These are phyloP conservation scores for Flaveria linearis DNA, from an alignment of 129 eudicot species.

Conservation along the genomic window DNA sequence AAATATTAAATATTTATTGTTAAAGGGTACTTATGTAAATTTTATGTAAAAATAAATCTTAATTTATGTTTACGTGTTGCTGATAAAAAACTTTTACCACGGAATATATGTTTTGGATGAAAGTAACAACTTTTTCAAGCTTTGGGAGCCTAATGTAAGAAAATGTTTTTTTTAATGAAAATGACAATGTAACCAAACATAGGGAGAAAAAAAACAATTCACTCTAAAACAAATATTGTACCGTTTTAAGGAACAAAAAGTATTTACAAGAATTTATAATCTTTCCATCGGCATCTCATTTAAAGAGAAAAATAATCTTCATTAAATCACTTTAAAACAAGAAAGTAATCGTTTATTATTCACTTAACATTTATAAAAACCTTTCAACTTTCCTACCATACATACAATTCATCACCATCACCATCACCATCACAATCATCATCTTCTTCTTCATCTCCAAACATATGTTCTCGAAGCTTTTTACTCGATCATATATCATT, in stretches of 20 bases:
- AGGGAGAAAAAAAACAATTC: no score
- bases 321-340: conserved; percentile 11
- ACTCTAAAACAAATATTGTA: neutral
- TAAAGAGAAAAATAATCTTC: conserved; percentile 1
- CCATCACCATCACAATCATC: neutral
- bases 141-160: no score
- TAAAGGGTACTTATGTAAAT: no score
- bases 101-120: no score
- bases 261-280: conserved; percentile 18
- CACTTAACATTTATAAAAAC: conserved; percentile 38
- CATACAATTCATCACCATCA: conserved; percentile 2
- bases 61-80: no score
- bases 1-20: no score
- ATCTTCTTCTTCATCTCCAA: neutral
- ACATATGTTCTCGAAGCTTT: conserved; percentile 13
- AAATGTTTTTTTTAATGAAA: no score
- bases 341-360: conserved; percentile 24
- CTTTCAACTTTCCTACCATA: conserved; percentile 18
- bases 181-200: no score
- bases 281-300: conserved; percentile 25
- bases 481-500: neutral
- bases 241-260: neutral
- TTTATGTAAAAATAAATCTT: no score
- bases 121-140: no score
- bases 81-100: no score